Base-by-base conservation (phyloP, 108 stramenopile species). In the Nitzschia inconspicua region DNA sequence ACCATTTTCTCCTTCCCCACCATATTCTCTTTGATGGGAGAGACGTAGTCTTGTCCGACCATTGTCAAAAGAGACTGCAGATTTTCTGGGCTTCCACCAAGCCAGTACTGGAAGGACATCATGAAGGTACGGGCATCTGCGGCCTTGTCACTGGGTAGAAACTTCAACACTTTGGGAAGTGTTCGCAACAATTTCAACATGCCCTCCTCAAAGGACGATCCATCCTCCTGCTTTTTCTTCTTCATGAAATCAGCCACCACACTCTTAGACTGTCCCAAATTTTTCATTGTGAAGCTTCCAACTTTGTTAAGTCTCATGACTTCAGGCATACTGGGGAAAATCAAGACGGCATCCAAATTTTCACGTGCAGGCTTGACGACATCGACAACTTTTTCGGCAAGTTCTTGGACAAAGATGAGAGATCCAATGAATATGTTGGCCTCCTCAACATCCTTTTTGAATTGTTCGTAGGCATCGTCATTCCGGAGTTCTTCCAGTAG, bases 31-130 rank as follows among this genome's bases (percentile, higher is more conserved):
- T 79, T 81, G 64, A 96, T 82, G 32, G 83, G 86, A 4, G 41
- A 86, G 27, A 97, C 92, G 76, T 94, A 96, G 22, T 90, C 88
- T 60, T 94, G 93, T 39, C 95, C 95, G 40, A 97, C 88, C 81
- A 87, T 93, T 29, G 92, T 79, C 18, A 97, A 70, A 48, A 97
- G 82, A 42, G 89, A 84, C 77, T 95, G 88, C 18, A 97, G 73
- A 49, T 97, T 96, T 61, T 96, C 89, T 29, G 95, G 94, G 18
- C 94, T 95, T 27, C 89, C 93, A 34, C 96, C 96, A 41, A 97
- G 89, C 96, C 96, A 97, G 82, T 97, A 97, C 65, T 96, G 95
- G 89, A 97, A 97, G 30, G 92, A 94, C 96, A 97, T 97, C 95
- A 97, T 97, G 68, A 97, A 97, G 43, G 94, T 91, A 31, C 94